Percentiles rank a stretch among this genome's conserved stretches.
Conservation (phyloP, 2,329 filamentous ascomycete genomes). For the Fusarium irregulare region DNA sequence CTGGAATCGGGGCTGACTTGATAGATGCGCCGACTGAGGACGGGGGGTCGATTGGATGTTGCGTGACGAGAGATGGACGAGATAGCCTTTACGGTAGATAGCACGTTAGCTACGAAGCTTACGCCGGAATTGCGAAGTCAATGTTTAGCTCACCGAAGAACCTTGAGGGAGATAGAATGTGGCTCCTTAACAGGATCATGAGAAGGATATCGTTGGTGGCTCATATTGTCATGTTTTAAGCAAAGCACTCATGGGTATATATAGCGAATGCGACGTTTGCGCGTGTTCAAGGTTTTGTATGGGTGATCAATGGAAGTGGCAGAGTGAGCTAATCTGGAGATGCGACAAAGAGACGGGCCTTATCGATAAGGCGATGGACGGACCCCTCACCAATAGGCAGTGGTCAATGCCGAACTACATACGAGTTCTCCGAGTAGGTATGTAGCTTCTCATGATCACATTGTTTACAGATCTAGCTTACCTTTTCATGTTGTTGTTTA, state of each 20-base stretch:
- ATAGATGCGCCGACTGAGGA: conserved; percentile 54
- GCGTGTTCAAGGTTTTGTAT: not conserved
- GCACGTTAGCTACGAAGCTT: conserved; percentile 11
- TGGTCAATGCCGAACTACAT: not conserved
- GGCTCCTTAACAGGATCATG: conserved; percentile 75
- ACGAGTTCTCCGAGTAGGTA: not conserved
- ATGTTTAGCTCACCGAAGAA: conserved; percentile 65
- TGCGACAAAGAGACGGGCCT: conserved; percentile 18
- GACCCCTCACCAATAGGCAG: conserved; percentile 7
- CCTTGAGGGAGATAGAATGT: conserved; percentile 82
- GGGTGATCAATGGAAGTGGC: not conserved
- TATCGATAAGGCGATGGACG: conserved; percentile 31
- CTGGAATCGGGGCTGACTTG: conserved; percentile 61
- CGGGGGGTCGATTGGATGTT: conserved; percentile 70
- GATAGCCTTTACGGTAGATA: conserved; percentile 71
- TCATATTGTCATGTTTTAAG: conserved; percentile 55
- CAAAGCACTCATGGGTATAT: not conserved
- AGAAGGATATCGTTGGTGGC: conserved; percentile 68
- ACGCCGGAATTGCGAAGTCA: not conserved
- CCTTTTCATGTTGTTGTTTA: conserved; percentile 9
- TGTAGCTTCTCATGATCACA: not conserved
- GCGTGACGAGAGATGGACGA: conserved; percentile 78
- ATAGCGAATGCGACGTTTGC: not conserved
- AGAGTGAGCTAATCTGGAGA: not conserved
- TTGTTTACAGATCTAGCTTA: not conserved